Conservation (phyloP, 345 rosid genomes). For the Citrus unshiu region DNA sequence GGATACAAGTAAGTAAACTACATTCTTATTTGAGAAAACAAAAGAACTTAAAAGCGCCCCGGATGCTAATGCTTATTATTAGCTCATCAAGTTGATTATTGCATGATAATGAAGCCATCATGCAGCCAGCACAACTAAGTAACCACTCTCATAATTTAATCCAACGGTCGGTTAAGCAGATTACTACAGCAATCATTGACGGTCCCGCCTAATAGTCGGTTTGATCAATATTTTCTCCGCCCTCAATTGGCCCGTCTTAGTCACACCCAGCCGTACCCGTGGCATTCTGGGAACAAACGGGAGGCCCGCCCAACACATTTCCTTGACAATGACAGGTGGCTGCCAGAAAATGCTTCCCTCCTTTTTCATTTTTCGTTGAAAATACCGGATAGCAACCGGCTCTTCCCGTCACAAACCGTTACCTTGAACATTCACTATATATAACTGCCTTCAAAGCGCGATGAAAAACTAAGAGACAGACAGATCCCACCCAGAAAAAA, state of each 20-base stretch:
- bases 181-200: slow-evolving; percentile 23
- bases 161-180: slow-evolving; percentile 40
- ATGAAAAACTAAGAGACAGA: not conserved
- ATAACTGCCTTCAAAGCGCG: not conserved
- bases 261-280: slow-evolving; percentile 37
- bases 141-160: slow-evolving; percentile 24
- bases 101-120: slow-evolving; percentile 21
- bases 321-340: slow-evolving; percentile 26
- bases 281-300: slow-evolving; percentile 13
- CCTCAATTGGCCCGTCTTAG: slow-evolving; percentile 12
- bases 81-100: slow-evolving; percentile 3
- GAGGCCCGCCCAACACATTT: slow-evolving; percentile 25
- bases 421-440: slow-evolving; percentile 13
- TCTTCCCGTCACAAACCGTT: slow-evolving; percentile 2
- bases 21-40: not conserved
- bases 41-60: not conserved
- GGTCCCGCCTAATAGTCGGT: slow-evolving; percentile 29
- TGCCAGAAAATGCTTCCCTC: not conserved
- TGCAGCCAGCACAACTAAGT: slow-evolving; percentile 17
- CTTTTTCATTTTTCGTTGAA: slow-evolving; percentile 3
- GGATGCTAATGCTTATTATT: not conserved
- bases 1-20: not conserved
- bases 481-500: too few relatives aligned
- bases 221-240: slow-evolving; percentile 7
- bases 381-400: slow-evolving; percentile 18